Evolutionary conservation across 2,329 filamentous ascomycete genomes (phyloP).

Genomic region (Shiraia bambusicola): DNA sequence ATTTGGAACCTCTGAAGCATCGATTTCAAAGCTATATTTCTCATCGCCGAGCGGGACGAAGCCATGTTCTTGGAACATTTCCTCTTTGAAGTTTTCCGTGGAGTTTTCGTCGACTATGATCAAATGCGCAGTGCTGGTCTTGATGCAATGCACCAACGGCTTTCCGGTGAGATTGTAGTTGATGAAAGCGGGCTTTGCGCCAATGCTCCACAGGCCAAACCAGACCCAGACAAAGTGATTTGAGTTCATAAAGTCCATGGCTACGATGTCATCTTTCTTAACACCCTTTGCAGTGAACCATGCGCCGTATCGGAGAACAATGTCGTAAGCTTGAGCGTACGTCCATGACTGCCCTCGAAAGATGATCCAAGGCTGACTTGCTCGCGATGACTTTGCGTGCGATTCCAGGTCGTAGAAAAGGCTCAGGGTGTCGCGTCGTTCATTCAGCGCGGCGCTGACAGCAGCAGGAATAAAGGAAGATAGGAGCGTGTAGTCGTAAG

Average conservation of each 20-base stretch:
- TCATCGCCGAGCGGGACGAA: constrained; percentile 14
- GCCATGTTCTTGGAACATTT: constrained; percentile 33
- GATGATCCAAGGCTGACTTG: constrained; percentile 35
- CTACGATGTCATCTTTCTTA: constrained; percentile 40
- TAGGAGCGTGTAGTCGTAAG: constrained; percentile 63
- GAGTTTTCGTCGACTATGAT: constrained; percentile 61
- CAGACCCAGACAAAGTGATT: constrained; percentile 42
- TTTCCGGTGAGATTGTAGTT: constrained; percentile 44
- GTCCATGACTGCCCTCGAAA: constrained; percentile 37
- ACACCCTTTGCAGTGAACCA: constrained; percentile 42
- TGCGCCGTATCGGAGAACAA: constrained; percentile 36
- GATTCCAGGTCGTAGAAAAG: constrained; percentile 45
- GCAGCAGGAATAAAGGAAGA: constrained; percentile 53
- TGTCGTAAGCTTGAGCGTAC: constrained; percentile 40
- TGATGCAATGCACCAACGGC: constrained; percentile 54
- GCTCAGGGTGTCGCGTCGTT: constrained; percentile 63
- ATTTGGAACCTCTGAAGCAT: constrained; percentile 20
- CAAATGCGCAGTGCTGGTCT: constrained; percentile 57
- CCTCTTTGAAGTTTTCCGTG: constrained; percentile 30
- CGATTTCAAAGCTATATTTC: constrained; percentile 27
- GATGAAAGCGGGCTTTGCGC: constrained; percentile 43
- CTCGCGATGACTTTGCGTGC: constrained; percentile 31
- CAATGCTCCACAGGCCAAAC: constrained; percentile 43
- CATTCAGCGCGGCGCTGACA: constrained; percentile 49
- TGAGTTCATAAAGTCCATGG: constrained; percentile 43